These are phyloP conservation scores for Erythrobasidium hasegawianum DNA, from an alignment of 1,284 basidiomycete genomes.

Conservation along the genomic window DNA sequence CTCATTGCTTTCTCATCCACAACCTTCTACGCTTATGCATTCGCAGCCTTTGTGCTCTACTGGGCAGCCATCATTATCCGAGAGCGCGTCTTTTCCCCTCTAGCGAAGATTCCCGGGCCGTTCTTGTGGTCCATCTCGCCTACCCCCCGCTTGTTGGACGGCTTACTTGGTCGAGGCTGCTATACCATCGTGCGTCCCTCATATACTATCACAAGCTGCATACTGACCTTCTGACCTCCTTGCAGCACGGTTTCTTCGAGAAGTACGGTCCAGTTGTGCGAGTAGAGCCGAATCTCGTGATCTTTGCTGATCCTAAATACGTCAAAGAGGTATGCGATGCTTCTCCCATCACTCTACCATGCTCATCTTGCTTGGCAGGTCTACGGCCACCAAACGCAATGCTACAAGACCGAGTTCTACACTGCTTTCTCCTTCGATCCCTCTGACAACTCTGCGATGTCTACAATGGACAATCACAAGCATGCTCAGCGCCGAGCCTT, in stretches of 20 bases:
- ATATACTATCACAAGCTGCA: too few relatives aligned
- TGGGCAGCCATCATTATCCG: neutral
- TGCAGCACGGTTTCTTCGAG: conserved; percentile 13
- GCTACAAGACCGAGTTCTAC: conserved; percentile 25
- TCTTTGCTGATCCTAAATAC: conserved; percentile 21
- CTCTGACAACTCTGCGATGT: conserved; percentile 1
- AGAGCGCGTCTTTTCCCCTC: conserved; percentile 12
- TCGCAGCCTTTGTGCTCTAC: neutral
- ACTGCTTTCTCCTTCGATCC: neutral
- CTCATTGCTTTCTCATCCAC: neutral
- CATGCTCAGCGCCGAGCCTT: conserved; percentile 14
- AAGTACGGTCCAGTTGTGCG: conserved; percentile 24
- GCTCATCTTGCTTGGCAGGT: neutral
- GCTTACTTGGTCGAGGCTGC: neutral
- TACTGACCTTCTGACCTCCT: neutral
- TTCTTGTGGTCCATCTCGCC: neutral
- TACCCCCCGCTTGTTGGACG: neutral
- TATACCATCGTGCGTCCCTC: too few relatives aligned
- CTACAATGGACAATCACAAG: conserved; percentile 14
- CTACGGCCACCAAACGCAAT: conserved; percentile 12
- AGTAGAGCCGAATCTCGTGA: conserved; percentile 17
- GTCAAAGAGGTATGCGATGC: conserved; percentile 1
- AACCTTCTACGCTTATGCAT: neutral
- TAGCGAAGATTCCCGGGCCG: conserved; percentile 7
- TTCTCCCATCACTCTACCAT: neutral